Evolutionary conservation across 192 early-diverging fungal species (phyloP).

Genomic region (Mortierella alpina): DNA sequence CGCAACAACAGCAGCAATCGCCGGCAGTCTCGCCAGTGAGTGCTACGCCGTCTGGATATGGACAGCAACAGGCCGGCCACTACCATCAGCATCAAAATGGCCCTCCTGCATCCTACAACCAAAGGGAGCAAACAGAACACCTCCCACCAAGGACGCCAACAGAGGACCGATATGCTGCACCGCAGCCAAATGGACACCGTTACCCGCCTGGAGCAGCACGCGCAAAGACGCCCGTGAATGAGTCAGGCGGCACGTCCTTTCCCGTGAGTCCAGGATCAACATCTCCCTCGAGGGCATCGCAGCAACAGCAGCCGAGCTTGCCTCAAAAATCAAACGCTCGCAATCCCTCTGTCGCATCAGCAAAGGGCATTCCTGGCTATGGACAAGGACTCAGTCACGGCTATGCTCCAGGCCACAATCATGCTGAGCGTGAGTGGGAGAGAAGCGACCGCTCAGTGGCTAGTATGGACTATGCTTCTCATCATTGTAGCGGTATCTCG

Average conservation of each 20-base stretch:
- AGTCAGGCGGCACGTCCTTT: background rate
- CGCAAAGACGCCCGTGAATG: background rate
- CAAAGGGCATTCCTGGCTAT: background rate
- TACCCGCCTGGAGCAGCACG: background rate
- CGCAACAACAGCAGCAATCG: background rate
- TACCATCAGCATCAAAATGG: conserved; percentile 9
- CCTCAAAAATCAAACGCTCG: conserved; percentile 21
- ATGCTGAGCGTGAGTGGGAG: conserved; percentile 5
- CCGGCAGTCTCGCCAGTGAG: conserved; percentile 7
- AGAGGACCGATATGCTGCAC: conserved; percentile 6
- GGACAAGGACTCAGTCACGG: no score
- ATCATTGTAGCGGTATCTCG: background rate
- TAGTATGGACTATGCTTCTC: background rate
- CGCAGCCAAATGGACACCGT: background rate
- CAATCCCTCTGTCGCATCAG: background rate
- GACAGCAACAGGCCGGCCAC: background rate
- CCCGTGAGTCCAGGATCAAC: background rate
- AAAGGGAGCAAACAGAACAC: conserved; percentile 18
- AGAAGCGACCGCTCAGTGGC: conserved; percentile 10
- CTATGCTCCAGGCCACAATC: background rate
- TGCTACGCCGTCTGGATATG: background rate
- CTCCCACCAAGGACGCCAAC: conserved; percentile 13
- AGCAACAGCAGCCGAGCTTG: conserved; percentile 7
- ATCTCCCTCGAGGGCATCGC: conserved; percentile 6
- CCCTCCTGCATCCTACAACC: conserved; percentile 1